Percentiles rank a stretch among this genome's conserved stretches.
Evolutionary conservation across 495 filamentous ascomycete species (phyloP).

Genomic region (Physcia stellaris): DNA sequence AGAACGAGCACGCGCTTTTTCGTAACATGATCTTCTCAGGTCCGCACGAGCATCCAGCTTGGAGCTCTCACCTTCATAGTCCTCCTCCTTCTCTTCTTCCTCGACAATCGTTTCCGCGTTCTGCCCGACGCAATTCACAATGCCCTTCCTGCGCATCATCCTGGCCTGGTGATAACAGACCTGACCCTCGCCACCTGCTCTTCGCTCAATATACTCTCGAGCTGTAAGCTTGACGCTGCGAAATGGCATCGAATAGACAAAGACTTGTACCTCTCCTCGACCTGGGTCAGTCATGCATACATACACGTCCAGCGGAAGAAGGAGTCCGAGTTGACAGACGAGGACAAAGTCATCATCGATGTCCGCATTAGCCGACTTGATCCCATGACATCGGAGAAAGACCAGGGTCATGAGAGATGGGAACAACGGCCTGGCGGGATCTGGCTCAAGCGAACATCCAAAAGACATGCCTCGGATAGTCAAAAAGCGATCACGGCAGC

Average conservation of each 20-base stretch:
- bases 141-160: conserved; percentile 68
- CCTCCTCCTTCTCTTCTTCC: conserved; percentile 55
- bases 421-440: conserved; percentile 66
- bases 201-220: conserved; percentile 57
- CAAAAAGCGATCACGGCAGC: conserved; percentile 65
- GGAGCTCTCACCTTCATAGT: conserved; percentile 49
- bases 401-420: conserved; percentile 53
- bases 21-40: too few relatives aligned
- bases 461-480: conserved; percentile 65
- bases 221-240: conserved; percentile 62
- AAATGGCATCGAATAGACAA: conserved; percentile 82
- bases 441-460: conserved; percentile 74
- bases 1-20: too few relatives aligned
- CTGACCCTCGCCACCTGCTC: conserved; percentile 72
- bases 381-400: conserved; percentile 47
- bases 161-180: conserved; percentile 76
- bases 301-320: conserved; percentile 74
- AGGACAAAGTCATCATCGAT: conserved; percentile 75
- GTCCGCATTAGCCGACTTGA: conserved; percentile 66
- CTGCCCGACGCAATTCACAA: conserved; percentile 71
- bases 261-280: conserved; percentile 68
- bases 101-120: conserved; percentile 71
- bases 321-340: conserved; percentile 64
- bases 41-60: conserved; percentile 77
- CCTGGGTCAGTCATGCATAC: conserved; percentile 67